Evolutionary conservation across 305 asterid genomes (phyloP), one percentile per base, ranked within the genome.

Genomic region (Plantago rigida): DNA sequence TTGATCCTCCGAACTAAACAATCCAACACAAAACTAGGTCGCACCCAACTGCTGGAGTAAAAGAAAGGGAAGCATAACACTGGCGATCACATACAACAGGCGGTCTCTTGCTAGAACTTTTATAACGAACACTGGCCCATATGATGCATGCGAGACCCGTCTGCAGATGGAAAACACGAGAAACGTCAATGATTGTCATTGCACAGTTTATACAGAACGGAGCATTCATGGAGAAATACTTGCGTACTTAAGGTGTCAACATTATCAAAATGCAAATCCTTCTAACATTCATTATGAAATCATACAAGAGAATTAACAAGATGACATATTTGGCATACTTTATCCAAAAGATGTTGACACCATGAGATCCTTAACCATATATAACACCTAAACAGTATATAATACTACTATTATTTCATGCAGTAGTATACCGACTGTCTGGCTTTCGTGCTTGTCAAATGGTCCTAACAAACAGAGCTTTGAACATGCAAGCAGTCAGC

Each of bases 111-210:
- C 50, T 68, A 46, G 19, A 41, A 53, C 22, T 52, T 45, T 62
- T 9, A 48, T 6, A 7, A 44, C 17, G 60, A 60, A 52, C 46
- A 60, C 51, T 0, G 67, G 59, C 52, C 31, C 53, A 34, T n/a
- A 48, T 42, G 28, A 49, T 41, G 64, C 57, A 36, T 5, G 45
- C 10, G 29, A 65, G 71, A 68, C 63, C 79, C 72, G 73, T 72
- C 42, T 24, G 50, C 46, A 52, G 9, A 26, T 24, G 63, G 34
- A 47, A 48, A 59, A 3, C 31, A 13, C 41, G 26, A 39, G 46
- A 56, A 68, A 51, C 14, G 59, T 62, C 64, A 29, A 60, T 47
- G 31, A 47, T 19, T 13, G 15, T 36, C 12, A 45, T 51, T 13
- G 36, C 17, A 13, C 17, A 14, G 36, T 22, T 19, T 56, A 36